Conservation (phyloP, 495 filamentous ascomycete genomes). For the Penicillium diatomitis region DNA sequence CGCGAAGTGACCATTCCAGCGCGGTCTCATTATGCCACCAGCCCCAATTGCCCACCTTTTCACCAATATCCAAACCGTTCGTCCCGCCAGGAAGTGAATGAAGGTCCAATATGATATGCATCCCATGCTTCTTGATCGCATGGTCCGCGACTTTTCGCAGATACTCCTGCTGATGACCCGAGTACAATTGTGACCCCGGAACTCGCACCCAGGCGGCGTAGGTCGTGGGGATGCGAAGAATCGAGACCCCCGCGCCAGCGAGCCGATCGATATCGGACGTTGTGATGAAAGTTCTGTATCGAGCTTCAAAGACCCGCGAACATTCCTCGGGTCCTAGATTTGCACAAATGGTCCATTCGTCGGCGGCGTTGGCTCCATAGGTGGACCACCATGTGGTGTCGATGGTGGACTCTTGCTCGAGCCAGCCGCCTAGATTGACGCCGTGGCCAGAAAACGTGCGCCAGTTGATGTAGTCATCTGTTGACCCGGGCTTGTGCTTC, state of each 20-base stretch:
- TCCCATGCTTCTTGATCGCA: constrained; percentile 19
- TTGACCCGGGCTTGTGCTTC: too few relatives aligned
- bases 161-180: constrained; percentile 18
- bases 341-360: constrained; percentile 26
- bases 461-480: constrained; percentile 15
- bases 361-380: constrained; percentile 11
- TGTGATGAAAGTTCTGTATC: constrained; percentile 24
- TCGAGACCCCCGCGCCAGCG: constrained; percentile 10
- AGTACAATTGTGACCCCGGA: constrained; percentile 23
- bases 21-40: constrained; percentile 24
- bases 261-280: constrained; percentile 21
- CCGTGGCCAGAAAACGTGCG: constrained; percentile 18
- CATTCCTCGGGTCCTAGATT: constrained; percentile 15
- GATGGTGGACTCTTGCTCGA: constrained; percentile 26
- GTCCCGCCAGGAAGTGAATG: constrained; percentile 25
- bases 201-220: constrained; percentile 20
- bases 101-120: constrained; percentile 25
- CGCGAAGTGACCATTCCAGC: constrained; percentile 18
- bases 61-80: constrained; percentile 23
- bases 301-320: constrained; percentile 14
- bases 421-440: constrained; percentile 27
- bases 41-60: constrained; percentile 17
- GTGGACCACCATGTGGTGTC: constrained; percentile 19
- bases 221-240: constrained; percentile 25
- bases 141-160: constrained; percentile 19